phyloP scores from a whole-genome alignment of 176 grass and related monocot species.

The Neostapfia colusana region DNA sequence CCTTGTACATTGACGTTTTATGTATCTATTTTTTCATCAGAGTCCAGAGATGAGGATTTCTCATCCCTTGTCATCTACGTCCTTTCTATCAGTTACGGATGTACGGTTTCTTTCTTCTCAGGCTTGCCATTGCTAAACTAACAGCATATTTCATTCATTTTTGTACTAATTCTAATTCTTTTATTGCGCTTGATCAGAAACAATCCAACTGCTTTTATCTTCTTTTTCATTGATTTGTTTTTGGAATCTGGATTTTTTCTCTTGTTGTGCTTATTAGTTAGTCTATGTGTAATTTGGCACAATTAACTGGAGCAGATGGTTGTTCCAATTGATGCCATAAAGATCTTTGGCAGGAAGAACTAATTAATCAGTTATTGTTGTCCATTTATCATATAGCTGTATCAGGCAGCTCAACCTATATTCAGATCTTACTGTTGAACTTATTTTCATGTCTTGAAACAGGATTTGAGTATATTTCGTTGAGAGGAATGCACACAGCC shows the following conservation, averaged over 20 bases:
- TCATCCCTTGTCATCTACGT: slow-evolving; percentile 46
- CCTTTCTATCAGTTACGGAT: slow-evolving; percentile 44
- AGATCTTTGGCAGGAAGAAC: slow-evolving; percentile 9
- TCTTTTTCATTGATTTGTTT: neutral
- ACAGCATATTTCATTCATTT: neutral
- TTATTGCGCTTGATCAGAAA: slow-evolving; percentile 13
- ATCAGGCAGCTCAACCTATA: neutral
- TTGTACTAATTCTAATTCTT: neutral
- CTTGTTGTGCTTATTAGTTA: neutral
- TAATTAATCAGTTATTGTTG: neutral
- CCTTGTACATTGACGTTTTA: slow-evolving; percentile 10
- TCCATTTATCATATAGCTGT: neutral
- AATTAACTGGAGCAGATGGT: slow-evolving; percentile 15
- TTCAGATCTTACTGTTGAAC: neutral
- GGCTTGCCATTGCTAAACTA: slow-evolving; percentile 5
- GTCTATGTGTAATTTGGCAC: neutral
- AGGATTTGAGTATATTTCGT: neutral
- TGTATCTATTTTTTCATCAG: slow-evolving; percentile 34
- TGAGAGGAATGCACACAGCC: neutral
- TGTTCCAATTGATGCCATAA: neutral
- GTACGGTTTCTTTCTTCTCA: slow-evolving; percentile 41
- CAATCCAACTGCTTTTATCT: neutral
- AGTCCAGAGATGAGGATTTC: slow-evolving; percentile 59
- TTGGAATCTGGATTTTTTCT: neutral
- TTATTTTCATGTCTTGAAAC: neutral